These are phyloP conservation scores for Mytilinidion resinicola DNA, from an alignment of 495 filamentous ascomycete species.

Conservation along the genomic window DNA sequence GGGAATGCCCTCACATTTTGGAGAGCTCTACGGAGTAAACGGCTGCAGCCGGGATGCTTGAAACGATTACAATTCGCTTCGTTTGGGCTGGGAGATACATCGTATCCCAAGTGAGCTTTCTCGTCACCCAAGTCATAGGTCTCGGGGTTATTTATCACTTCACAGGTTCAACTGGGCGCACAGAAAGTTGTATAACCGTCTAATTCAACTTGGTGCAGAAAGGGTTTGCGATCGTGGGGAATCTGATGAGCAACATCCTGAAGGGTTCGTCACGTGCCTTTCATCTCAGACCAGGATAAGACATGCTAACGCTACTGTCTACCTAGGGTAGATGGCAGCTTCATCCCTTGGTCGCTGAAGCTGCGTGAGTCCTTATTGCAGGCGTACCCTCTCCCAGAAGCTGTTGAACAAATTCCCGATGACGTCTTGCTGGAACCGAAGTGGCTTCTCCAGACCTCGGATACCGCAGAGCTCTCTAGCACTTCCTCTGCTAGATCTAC, in stretches of 20 bases:
- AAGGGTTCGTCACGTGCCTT: slow-evolving; percentile 58
- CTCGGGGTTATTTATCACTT: slow-evolving; percentile 4
- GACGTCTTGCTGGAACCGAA: slow-evolving; percentile 73
- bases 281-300: background rate
- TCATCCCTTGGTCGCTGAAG: slow-evolving; percentile 67
- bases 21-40: slow-evolving; percentile 73
- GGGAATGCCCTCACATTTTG: slow-evolving; percentile 74
- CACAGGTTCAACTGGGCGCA: slow-evolving; percentile 81
- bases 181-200: slow-evolving; percentile 76
- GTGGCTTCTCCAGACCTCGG: slow-evolving; percentile 55
- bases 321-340: slow-evolving; percentile 69
- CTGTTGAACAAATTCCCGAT: slow-evolving; percentile 62
- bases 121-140: slow-evolving; percentile 7
- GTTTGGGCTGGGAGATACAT: slow-evolving; percentile 91
- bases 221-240: slow-evolving; percentile 74
- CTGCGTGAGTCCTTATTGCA: slow-evolving; percentile 59
- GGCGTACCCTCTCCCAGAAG: slow-evolving; percentile 60
- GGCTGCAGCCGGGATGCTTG: slow-evolving; percentile 65
- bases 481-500: background rate
- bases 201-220: slow-evolving; percentile 77
- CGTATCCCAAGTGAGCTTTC: slow-evolving; percentile 69
- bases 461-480: background rate
- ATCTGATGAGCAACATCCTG: slow-evolving; percentile 84
- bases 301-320: slow-evolving; percentile 23
- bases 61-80: slow-evolving; percentile 61